Evolutionary conservation across 2,329 filamentous ascomycete species (phyloP).

Genomic region (Fusarium lateritium): DNA sequence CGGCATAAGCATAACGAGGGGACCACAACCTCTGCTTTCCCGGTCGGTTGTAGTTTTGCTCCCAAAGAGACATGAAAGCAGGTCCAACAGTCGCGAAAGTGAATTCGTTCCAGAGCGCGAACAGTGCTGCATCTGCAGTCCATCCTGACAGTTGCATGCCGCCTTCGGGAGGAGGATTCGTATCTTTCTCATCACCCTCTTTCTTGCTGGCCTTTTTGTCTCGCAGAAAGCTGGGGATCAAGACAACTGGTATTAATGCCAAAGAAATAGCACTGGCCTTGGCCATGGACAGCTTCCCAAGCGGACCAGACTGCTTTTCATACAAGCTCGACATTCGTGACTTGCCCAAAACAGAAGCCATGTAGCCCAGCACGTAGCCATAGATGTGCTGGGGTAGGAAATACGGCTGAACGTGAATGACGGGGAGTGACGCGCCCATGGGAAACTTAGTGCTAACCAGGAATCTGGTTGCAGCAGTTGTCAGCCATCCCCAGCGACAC

Average conservation of each 20-base stretch:
- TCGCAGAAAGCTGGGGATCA: neutral
- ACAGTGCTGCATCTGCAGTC: conserved; percentile 10
- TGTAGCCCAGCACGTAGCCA: conserved; percentile 2
- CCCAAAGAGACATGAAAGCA: conserved; percentile 13
- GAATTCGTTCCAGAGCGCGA: conserved; percentile 10
- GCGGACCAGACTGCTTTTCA: neutral
- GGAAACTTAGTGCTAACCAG: conserved; percentile 3
- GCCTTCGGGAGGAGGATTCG: neutral
- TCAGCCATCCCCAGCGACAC: conserved; percentile 13
- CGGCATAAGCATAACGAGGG: conserved; percentile 8
- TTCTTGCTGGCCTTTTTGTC: neutral
- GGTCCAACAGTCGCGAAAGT: conserved; percentile 8
- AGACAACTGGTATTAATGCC: neutral
- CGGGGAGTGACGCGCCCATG: neutral
- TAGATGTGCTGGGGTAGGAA: conserved; percentile 6
- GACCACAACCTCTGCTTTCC: conserved; percentile 6
- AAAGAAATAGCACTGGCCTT: conserved; percentile 7
- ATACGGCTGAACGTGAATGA: conserved; percentile 2
- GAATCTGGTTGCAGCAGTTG: conserved; percentile 1
- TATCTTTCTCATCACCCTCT: neutral
- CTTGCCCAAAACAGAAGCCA: conserved; percentile 9
- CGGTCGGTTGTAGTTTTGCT: conserved; percentile 3
- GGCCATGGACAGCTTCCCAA: conserved; percentile 8
- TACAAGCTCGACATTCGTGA: conserved; percentile 4
- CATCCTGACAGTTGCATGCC: conserved; percentile 4